These are phyloP conservation scores for Cadophora malorum DNA, from an alignment of 2,329 filamentous ascomycete species.

Conservation along the genomic window DNA sequence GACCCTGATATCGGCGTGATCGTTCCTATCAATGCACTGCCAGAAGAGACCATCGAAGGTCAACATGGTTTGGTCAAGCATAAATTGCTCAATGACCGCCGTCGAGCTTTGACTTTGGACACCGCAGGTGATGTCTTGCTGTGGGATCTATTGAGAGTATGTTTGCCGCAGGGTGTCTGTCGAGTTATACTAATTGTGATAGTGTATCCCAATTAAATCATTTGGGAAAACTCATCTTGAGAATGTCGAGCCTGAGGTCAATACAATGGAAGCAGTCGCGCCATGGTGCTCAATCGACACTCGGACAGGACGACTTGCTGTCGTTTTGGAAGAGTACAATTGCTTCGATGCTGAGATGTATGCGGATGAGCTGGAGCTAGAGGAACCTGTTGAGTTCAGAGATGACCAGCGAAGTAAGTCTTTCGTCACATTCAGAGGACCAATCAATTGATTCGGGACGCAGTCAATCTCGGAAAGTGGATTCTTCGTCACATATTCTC, in stretches of 20 bases:
- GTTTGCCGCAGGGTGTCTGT: slow-evolving; percentile 38
- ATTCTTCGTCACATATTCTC: slow-evolving; percentile 91
- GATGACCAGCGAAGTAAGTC: slow-evolving; percentile 90
- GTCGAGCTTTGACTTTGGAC: slow-evolving; percentile 87
- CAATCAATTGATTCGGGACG: slow-evolving; percentile 18
- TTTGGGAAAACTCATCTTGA: slow-evolving; percentile 95
- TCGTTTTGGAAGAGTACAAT: slow-evolving; percentile 90
- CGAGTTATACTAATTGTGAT: slow-evolving; percentile 32
- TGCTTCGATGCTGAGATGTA: slow-evolving; percentile 99
- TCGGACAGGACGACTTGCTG: slow-evolving; percentile 87
- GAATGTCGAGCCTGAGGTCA: slow-evolving; percentile 85
- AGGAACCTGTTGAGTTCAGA: slow-evolving; percentile 78
- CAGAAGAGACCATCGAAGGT: slow-evolving; percentile 87
- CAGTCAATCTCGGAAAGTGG: slow-evolving; percentile 97
- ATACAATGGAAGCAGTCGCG: slow-evolving; percentile 86
- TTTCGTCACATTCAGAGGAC: background rate
- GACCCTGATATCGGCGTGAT: slow-evolving; percentile 55
- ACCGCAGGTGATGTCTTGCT: slow-evolving; percentile 93
- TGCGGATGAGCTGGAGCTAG: slow-evolving; percentile 81
- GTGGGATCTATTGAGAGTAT: slow-evolving; percentile 89
- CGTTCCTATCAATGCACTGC: slow-evolving; percentile 70
- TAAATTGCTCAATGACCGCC: slow-evolving; percentile 86
- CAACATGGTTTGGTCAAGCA: slow-evolving; percentile 96
- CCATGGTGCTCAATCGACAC: slow-evolving; percentile 98
- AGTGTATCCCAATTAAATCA: slow-evolving; percentile 88